These are phyloP conservation scores for Backusella luteola DNA, from an alignment of 192 early-diverging fungal species.

Conservation along the genomic window DNA sequence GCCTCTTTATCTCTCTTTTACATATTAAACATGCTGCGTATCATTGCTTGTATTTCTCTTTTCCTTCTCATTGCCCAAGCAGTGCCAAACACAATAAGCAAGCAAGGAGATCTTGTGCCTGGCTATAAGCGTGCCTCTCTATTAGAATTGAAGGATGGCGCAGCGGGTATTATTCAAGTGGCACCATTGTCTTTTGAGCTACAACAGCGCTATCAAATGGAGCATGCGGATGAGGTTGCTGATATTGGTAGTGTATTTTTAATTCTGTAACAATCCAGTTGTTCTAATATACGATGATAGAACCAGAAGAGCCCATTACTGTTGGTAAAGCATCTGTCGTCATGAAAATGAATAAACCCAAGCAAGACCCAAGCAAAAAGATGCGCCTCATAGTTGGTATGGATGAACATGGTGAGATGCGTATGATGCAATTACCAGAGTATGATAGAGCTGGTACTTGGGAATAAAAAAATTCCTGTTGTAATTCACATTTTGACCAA, in stretches of 20 bases:
- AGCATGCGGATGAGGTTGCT: background rate
- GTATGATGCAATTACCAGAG: background rate
- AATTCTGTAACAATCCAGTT: no score
- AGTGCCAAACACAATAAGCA: background rate
- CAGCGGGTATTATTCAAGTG: background rate
- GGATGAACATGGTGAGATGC: background rate
- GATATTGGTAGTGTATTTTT: background rate
- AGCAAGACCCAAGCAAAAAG: background rate
- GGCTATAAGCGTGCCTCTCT: background rate
- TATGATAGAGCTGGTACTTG: background rate
- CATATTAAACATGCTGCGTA: background rate
- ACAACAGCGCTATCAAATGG: background rate
- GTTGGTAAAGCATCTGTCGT: background rate
- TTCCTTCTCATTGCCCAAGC: background rate
- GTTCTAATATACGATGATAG: background rate
- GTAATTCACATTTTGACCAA: conserved; percentile 2
- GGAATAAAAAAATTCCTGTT: background rate
- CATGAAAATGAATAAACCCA: background rate
- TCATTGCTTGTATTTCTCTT: background rate
- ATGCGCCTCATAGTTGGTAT: background rate
- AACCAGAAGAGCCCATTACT: background rate
- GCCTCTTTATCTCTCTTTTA: background rate
- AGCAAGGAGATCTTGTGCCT: background rate
- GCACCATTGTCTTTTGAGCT: background rate
- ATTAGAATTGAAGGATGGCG: background rate